Evolutionary conservation across 306 rosid species (phyloP).

Genomic region (Quercus robur): DNA sequence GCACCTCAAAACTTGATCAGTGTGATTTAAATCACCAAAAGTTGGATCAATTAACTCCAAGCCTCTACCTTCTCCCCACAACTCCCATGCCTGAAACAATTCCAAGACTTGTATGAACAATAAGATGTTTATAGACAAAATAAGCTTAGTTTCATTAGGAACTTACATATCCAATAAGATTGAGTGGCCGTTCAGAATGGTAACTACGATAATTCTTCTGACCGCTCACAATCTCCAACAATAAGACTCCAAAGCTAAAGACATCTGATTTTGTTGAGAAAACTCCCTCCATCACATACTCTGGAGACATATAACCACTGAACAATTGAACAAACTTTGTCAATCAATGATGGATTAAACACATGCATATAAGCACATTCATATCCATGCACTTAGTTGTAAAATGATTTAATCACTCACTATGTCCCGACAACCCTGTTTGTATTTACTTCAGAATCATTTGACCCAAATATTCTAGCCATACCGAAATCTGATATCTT

Average conservation of each 20-base stretch:
- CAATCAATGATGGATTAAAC: neutral
- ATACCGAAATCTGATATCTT: neutral
- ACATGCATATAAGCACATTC: neutral
- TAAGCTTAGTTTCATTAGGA: neutral
- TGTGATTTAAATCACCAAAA: neutral
- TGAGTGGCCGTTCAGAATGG: neutral
- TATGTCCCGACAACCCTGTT: neutral
- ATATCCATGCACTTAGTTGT: neutral
- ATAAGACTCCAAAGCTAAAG: constrained; percentile 20
- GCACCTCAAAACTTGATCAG: constrained; percentile 17
- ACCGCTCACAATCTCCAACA: constrained; percentile 19
- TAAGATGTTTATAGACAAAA: no score
- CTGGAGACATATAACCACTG: constrained; percentile 20
- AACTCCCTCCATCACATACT: neutral
- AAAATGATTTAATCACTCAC: neutral
- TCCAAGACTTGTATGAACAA: neutral
- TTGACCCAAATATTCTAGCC: neutral
- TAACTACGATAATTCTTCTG: constrained; percentile 14
- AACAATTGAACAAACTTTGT: neutral
- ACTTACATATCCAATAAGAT: constrained; percentile 35
- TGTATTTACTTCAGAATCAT: neutral
- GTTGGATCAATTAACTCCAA: constrained; percentile 21
- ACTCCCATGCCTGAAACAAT: constrained; percentile 26
- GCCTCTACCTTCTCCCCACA: constrained; percentile 24
- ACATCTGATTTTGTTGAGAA: constrained; percentile 11